Base-by-base conservation (phyloP, 225 moss, liverwort and hornwort genomes). In the Climacium dendroides region DNA sequence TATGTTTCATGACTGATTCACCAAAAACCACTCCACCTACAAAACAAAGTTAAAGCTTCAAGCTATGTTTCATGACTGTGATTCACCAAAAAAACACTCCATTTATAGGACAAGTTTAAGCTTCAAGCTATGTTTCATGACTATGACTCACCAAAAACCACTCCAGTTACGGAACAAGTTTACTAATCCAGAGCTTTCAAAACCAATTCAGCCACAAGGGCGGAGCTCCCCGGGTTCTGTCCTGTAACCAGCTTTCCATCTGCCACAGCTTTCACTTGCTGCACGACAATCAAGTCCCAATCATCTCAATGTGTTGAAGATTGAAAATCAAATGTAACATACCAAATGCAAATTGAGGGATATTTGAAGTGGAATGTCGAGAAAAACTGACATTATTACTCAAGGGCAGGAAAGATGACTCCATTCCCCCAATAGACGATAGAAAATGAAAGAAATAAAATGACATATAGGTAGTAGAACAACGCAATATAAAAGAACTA, bases 171-270 rank as follows among this genome's bases (percentile, higher is more conserved):
- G 1, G 1, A 73, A 41, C 72, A 57, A 15, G 0, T 50, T 83
- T 23, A 78, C 43, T 59, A 82, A 37, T 7, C 63, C 66, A 91
- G 19, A 53, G 93, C 97, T 91, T 93, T 92, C 86, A 97, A 58
- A 63, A 96, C 82, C 60, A 96, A 83, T 29, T 95, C 89, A 39
- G 94, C 96, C 80, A 97, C 84, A 87, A 78, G 60, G 2, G 48
- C 69, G 4, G 97, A 94, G 88, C 96, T 97, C 15, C 6, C 83
- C 17, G 96, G 97, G 47, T 96, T 97, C 85, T 97, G 97, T 15
- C 97, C 97, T 1, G 96, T 96, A 19, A 96, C 80, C 83, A 96
- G 77, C 71, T 93, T 81, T 43, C 97, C 95, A 80, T 97, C 95
- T 34, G 89, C 86, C 41, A 96, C 94, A 29, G 92, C 94, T 67